phyloP scores from a whole-genome alignment of 2,329 filamentous ascomycete species.

The Ophiostoma tasmaniense region DNA sequence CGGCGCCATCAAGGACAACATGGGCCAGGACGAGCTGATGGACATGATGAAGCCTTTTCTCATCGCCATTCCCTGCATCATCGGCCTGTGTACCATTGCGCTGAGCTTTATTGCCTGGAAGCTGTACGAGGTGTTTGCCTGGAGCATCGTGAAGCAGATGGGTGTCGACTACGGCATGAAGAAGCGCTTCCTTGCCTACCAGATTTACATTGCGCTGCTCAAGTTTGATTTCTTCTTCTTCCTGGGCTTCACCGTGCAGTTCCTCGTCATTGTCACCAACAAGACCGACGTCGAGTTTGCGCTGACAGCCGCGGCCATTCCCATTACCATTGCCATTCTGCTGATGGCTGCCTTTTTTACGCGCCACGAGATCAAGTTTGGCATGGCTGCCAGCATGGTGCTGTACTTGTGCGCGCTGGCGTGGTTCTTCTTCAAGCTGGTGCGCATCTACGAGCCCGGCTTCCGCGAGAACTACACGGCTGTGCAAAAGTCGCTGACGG shows the following conservation, averaged over 20 bases:
- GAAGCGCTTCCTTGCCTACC: constrained; percentile 89
- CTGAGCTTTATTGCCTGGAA: constrained; percentile 83
- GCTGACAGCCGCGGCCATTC: constrained; percentile 81
- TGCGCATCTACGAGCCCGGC: constrained; percentile 75
- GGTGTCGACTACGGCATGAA: constrained; percentile 96
- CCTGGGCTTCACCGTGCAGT: constrained; percentile 95
- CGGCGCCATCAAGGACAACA: constrained; percentile 24
- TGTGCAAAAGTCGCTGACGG: constrained; percentile 77
- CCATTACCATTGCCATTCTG: constrained; percentile 82
- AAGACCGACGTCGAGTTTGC: constrained; percentile 66
- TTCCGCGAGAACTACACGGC: constrained; percentile 59
- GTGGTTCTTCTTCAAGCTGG: constrained; percentile 97
- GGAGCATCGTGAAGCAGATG: constrained; percentile 99
- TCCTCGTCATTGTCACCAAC: constrained; percentile 79
- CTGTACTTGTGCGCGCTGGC: constrained; percentile 82
- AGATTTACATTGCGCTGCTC: constrained; percentile 96
- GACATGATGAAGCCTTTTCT: constrained; percentile 62
- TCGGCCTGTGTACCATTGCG: constrained; percentile 63
- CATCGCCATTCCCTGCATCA: constrained; percentile 75
- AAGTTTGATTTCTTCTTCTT: constrained; percentile 99
- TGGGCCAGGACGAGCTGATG: constrained; percentile 51
- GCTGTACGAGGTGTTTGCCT: constrained; percentile 95
- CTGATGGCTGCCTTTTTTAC: constrained; percentile 79
- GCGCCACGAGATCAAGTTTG: constrained; percentile 67
- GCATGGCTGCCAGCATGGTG: constrained; percentile 70